phyloP scores from a whole-genome alignment of 2,329 filamentous ascomycete species.

The Neofusicoccum umdonicola region DNA sequence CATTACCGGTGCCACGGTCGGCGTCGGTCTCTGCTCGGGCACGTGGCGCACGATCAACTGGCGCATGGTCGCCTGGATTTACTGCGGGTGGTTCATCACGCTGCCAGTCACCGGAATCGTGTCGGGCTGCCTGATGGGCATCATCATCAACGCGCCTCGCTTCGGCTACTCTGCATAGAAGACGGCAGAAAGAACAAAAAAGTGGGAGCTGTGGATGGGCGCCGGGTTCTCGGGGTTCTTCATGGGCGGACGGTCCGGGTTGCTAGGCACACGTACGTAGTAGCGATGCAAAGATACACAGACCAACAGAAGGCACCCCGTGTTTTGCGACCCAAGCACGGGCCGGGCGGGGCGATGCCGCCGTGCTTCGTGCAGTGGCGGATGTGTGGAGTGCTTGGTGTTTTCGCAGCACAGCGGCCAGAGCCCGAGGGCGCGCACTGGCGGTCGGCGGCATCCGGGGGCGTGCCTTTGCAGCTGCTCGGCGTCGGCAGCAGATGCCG shows the following conservation, averaged over 20 bases:
- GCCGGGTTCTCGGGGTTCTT: background rate
- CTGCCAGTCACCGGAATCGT: conserved; percentile 58
- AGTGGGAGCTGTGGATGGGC: background rate
- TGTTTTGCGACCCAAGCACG: background rate
- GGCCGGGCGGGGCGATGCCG: background rate
- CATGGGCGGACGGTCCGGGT: no score
- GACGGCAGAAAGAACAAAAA: background rate
- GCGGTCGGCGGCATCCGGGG: background rate
- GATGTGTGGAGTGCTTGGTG: no score
- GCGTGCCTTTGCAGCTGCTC: no score
- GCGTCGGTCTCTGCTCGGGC: conserved; percentile 61
- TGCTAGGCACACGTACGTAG: no score
- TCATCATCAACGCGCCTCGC: conserved; percentile 59
- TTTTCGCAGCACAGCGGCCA: no score
- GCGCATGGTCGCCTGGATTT: conserved; percentile 61
- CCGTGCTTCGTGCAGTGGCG: background rate
- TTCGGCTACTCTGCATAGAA: background rate
- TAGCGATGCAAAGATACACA: no score
- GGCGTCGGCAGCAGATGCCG: conserved; percentile 4
- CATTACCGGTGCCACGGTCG: conserved; percentile 54
- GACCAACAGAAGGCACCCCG: no score
- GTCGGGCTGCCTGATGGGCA: conserved; percentile 60
- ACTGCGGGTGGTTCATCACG: conserved; percentile 60
- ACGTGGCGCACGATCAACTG: conserved; percentile 61
- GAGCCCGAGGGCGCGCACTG: no score